Percentiles rank a stretch among this genome's conserved stretches.
Evolutionary conservation across 2,329 filamentous ascomycete species (phyloP).

Genomic region (Orbilia brochopaga): DNA sequence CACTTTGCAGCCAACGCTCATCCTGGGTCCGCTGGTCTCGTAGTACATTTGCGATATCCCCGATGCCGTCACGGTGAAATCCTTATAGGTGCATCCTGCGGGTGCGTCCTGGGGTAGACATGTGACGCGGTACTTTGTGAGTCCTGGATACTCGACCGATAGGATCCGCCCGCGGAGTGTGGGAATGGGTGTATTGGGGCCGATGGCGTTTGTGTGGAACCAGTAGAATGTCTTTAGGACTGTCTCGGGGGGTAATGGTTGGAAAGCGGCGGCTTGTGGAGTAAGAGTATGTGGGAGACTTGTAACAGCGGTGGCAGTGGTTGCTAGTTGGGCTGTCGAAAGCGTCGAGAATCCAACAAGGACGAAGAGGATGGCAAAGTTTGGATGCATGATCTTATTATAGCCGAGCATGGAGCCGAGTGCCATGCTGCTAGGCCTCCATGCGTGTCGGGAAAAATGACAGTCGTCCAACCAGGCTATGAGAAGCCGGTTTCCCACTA

Average conservation of each 20-base stretch:
- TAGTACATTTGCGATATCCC: constrained; percentile 45
- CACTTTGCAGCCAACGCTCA: constrained; percentile 34
- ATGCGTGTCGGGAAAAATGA: no score
- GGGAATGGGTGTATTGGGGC: constrained; percentile 20
- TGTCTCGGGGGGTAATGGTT: not conserved
- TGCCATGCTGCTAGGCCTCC: no score
- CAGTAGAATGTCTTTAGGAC: constrained; percentile 33
- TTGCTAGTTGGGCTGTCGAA: not conserved
- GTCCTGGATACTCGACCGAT: constrained; percentile 27
- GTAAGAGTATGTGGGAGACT: not conserved
- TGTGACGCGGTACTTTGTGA: constrained; percentile 42
- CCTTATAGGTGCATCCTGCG: constrained; percentile 33
- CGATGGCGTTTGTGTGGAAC: constrained; percentile 24
- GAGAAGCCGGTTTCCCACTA: no score
- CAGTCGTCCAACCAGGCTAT: no score
- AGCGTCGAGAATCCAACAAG: constrained; percentile 1
- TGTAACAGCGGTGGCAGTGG: not conserved
- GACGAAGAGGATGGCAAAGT: no score
- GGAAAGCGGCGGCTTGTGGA: not conserved
- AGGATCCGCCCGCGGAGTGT: constrained; percentile 31
- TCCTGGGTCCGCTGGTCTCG: constrained; percentile 7
- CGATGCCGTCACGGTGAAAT: constrained; percentile 33
- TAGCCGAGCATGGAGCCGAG: not conserved
- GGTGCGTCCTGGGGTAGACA: constrained; percentile 25
- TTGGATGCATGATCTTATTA: not conserved